A percentile compares a stretch with the other conserved stretches of the same genome.
Conservation (phyloP, 176 grass and related monocot genomes). For the Paspalum notatum region DNA sequence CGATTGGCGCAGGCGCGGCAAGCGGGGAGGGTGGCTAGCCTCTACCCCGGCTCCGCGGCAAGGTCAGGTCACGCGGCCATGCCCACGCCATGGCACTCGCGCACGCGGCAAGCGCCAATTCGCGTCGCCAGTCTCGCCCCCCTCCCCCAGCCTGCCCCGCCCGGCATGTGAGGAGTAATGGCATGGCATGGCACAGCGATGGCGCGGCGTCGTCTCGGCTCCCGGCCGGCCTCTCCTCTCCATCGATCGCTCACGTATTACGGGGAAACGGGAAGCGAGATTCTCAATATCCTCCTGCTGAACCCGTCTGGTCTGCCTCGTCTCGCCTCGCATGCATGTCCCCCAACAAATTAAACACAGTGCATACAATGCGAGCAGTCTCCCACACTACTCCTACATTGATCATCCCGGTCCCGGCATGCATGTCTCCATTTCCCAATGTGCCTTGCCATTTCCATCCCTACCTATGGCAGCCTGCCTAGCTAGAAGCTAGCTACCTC, state of each 20-base stretch:
- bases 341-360: slow-evolving; percentile 24
- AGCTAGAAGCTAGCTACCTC: slow-evolving; percentile 29
- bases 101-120: slow-evolving; percentile 41
- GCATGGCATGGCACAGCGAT: not conserved
- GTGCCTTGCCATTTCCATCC: slow-evolving; percentile 49
- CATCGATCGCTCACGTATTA: not conserved
- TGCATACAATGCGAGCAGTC: not conserved
- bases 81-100: not conserved
- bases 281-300: slow-evolving; percentile 49
- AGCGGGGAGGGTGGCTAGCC: not conserved
- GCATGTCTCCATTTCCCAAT: slow-evolving; percentile 43
- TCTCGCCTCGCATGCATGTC: slow-evolving; percentile 21
- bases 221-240: not conserved
- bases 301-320: slow-evolving; percentile 55
- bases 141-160: not conserved
- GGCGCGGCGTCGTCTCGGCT: slow-evolving; percentile 20
- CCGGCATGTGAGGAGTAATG: slow-evolving; percentile 36
- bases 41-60: slow-evolving; percentile 22
- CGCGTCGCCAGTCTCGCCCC: slow-evolving; percentile 12
- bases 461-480: slow-evolving; percentile 38
- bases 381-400: not conserved
- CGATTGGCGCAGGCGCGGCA: slow-evolving; percentile 27
- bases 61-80: not conserved
- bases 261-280: slow-evolving; percentile 54
- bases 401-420: not conserved